Percentiles rank a stretch among this genome's conserved stretches.
Evolutionary conservation across 164 flowering plant species (phyloP).

Genomic region (Macadamia tetraphylla): DNA sequence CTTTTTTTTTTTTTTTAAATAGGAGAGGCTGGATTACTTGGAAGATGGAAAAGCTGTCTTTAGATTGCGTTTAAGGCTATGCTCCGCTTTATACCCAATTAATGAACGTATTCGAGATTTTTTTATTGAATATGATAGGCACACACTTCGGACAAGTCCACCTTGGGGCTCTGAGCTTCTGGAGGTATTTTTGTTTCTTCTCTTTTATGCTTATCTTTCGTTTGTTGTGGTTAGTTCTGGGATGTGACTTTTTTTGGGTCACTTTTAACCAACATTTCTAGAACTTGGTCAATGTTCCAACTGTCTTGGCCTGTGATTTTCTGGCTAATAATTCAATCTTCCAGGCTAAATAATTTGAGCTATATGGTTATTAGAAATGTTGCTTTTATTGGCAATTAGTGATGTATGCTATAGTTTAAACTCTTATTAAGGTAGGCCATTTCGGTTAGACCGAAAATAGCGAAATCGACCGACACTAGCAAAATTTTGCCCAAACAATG

Average conservation of each 20-base stretch:
- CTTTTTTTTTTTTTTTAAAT: slow-evolving; percentile 10
- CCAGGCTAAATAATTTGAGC: no score
- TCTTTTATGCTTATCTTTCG: neutral
- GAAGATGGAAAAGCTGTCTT: slow-evolving; percentile 89
- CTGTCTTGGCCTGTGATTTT: no score
- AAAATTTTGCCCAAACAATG: no score
- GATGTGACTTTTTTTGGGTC: neutral
- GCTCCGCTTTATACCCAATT: slow-evolving; percentile 82
- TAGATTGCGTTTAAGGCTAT: slow-evolving; percentile 67
- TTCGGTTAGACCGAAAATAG: no score
- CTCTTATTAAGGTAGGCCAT: no score
- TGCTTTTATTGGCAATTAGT: no score
- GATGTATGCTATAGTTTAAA: no score
- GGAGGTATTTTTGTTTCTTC: slow-evolving; percentile 47
- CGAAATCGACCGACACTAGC: no score
- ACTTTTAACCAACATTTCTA: neutral
- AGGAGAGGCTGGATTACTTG: slow-evolving; percentile 94
- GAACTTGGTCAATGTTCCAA: no score
- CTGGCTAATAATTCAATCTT: no score
- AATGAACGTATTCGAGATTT: slow-evolving; percentile 96
- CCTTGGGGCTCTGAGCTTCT: slow-evolving; percentile 99
- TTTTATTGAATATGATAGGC: slow-evolving; percentile 94
- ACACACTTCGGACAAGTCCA: slow-evolving; percentile 92
- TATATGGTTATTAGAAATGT: no score
- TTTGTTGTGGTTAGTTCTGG: neutral